These are phyloP conservation scores for Syzygium jambos DNA, from an alignment of 345 rosid species.

Conservation along the genomic window DNA sequence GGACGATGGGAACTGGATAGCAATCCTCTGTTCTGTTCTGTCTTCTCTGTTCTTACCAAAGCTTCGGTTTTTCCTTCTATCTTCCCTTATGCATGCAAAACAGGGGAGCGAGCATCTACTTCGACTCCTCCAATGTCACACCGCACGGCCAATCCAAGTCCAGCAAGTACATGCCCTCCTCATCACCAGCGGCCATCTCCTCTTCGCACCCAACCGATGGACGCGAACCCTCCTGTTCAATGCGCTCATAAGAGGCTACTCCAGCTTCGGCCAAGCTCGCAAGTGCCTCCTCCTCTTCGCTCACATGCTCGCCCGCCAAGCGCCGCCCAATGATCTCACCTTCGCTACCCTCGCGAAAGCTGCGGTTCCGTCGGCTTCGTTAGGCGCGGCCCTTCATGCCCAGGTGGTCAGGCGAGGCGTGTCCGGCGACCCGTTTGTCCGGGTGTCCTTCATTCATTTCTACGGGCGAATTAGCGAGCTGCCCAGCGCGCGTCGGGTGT, in stretches of 20 bases:
- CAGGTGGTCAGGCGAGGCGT: constrained; percentile 48
- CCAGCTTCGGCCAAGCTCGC: constrained; percentile 24
- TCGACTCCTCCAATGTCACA: constrained; percentile 36
- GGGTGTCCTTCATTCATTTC: constrained; percentile 36
- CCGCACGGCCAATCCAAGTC: constrained; percentile 26
- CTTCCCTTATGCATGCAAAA: not conserved
- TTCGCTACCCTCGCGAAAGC: constrained; percentile 69
- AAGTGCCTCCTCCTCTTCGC: constrained; percentile 37
- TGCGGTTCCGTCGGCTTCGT: constrained; percentile 16
- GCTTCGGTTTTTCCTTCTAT: not conserved
- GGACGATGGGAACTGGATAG: too few relatives aligned
- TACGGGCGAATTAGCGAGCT: constrained; percentile 27
- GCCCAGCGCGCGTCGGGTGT: constrained; percentile 34
- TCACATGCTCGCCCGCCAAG: constrained; percentile 41
- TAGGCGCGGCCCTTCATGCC: constrained; percentile 38
- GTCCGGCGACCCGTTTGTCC: constrained; percentile 37
- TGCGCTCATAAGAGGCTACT: constrained; percentile 52
- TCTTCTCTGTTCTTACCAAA: not conserved
- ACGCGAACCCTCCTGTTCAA: constrained; percentile 41
- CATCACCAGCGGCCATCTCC: constrained; percentile 20
- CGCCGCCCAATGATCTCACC: constrained; percentile 38
- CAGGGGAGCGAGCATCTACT: constrained; percentile 27
- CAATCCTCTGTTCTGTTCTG: not conserved
- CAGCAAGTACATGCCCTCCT: constrained; percentile 49
- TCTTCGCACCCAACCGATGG: constrained; percentile 8